Evolutionary conservation across 2,329 filamentous ascomycete species (phyloP).

Genomic region (Penicillium sp.): DNA sequence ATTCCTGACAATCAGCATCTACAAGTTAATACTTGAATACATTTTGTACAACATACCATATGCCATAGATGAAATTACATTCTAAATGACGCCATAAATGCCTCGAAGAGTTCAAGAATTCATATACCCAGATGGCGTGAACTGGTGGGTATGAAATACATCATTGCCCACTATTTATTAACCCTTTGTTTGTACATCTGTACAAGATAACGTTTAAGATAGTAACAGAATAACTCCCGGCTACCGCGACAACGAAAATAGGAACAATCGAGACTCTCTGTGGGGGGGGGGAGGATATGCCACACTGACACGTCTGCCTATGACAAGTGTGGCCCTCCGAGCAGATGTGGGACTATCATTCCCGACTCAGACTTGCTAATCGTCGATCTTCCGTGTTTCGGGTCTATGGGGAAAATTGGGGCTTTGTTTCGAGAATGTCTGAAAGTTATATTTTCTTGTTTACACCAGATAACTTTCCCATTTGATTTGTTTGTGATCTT

Average conservation of each 20-base stretch:
- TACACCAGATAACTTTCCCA: not conserved
- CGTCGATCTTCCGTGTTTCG: conserved; percentile 21
- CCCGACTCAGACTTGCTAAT: not conserved
- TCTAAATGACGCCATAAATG: conserved; percentile 7
- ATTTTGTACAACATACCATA: not conserved
- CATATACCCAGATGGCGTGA: not conserved
- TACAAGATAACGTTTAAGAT: not conserved
- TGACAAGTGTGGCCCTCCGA: not conserved
- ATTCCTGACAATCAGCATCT: not conserved
- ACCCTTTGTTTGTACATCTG: not conserved
- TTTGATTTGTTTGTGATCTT: conserved; percentile 3
- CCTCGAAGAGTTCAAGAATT: not conserved
- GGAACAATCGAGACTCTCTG: not conserved
- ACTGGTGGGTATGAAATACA: conserved; percentile 2
- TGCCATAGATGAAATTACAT: not conserved
- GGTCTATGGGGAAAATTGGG: conserved; percentile 8
- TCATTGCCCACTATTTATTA: not conserved
- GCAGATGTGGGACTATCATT: not conserved
- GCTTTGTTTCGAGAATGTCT: conserved; percentile 3
- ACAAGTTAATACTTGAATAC: not conserved
- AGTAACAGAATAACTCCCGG: not conserved
- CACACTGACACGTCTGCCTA: not conserved
- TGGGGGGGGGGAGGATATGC: too few species aligned
- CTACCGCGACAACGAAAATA: not conserved
- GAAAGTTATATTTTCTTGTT: not conserved